These are phyloP conservation scores for Cryptomeria japonica DNA, from an alignment of 75 land plant species.

Conservation along the genomic window DNA sequence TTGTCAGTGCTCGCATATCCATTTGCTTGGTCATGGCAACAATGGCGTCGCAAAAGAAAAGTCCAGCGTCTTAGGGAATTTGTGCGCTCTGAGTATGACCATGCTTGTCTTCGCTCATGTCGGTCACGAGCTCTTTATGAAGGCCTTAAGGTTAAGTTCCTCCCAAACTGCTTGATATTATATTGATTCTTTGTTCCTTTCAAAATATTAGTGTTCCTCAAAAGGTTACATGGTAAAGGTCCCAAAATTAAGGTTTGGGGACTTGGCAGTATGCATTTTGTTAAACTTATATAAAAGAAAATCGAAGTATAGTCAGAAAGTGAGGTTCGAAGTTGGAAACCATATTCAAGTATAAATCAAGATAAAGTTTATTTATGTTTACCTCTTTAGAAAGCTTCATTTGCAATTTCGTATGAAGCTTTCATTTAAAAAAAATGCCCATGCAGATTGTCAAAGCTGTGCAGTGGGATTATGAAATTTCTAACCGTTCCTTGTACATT, in stretches of 20 bases:
- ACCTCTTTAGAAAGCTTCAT: neutral
- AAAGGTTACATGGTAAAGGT: neutral
- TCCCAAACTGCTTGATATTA: neutral
- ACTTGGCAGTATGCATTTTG: no score
- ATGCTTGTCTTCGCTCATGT: conserved; percentile 96
- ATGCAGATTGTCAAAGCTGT: neutral
- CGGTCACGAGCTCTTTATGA: conserved; percentile 98
- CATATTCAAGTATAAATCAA: neutral
- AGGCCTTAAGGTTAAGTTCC: conserved; percentile 81
- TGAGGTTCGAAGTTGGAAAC: neutral
- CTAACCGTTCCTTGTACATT: neutral
- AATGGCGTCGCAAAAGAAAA: conserved; percentile 93
- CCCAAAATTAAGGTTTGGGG: neutral
- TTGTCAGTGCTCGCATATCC: conserved; percentile 85
- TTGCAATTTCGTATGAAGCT: neutral
- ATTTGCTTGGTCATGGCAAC: conserved; percentile 98
- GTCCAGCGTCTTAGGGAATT: conserved; percentile 88
- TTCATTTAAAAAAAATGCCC: neutral
- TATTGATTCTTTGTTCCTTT: neutral
- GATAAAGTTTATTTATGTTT: no score
- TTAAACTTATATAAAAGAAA: neutral
- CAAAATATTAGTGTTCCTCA: neutral
- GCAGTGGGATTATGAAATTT: neutral
- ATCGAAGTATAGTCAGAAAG: neutral
- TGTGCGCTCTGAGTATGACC: conserved; percentile 97